These are phyloP conservation scores for Salix brachista DNA, from an alignment of 345 rosid genomes.

Conservation along the genomic window DNA sequence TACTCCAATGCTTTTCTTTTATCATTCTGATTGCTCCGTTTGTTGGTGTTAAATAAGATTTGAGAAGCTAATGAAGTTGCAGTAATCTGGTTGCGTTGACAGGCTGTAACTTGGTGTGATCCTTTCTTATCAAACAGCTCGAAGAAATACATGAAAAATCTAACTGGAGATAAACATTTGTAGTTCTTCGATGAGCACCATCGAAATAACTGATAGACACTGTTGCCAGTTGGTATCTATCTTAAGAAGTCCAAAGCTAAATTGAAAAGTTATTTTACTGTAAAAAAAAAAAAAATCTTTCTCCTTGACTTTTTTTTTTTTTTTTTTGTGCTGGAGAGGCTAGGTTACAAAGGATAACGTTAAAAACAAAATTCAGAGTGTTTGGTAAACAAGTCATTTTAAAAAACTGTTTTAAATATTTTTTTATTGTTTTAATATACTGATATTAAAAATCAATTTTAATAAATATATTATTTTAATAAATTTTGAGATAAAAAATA, in stretches of 20 bases:
- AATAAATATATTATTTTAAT: too few relatives aligned
- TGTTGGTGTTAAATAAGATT: background rate
- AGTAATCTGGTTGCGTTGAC: background rate
- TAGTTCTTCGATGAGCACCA: background rate
- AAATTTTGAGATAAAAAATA: too few relatives aligned
- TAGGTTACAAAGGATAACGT: too few relatives aligned
- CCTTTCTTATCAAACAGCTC: background rate
- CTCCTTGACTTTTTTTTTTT: too few relatives aligned
- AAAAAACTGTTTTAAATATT: too few relatives aligned
- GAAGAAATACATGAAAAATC: background rate
- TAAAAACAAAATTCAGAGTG: too few relatives aligned
- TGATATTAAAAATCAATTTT: too few relatives aligned
- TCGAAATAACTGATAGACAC: background rate
- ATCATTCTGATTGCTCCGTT: slow-evolving; percentile 15
- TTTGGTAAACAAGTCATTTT: too few relatives aligned
- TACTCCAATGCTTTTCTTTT: slow-evolving; percentile 1
- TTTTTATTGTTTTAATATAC: too few relatives aligned
- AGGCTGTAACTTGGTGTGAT: background rate
- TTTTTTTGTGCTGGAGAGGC: too few relatives aligned
- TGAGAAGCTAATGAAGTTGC: background rate
- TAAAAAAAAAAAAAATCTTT: too few relatives aligned
- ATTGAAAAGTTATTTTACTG: background rate
- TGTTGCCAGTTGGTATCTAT: background rate
- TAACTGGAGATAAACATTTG: background rate
- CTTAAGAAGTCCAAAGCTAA: background rate